Base-by-base conservation (phyloP, 257 asterid species). In the Anisodus acutangulus region DNA sequence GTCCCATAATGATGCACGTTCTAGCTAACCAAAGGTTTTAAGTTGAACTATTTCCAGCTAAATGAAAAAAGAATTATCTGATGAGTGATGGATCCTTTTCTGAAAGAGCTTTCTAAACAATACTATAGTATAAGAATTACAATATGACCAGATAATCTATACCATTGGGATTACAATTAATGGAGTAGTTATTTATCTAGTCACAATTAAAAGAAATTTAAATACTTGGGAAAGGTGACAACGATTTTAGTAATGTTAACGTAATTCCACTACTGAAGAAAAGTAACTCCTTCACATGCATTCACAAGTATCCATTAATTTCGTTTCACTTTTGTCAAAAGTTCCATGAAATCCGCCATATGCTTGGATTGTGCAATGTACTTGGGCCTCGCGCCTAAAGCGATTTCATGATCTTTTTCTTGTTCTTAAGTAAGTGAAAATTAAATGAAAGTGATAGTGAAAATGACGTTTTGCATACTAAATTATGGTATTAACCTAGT, bases 261-360 rank as follows among this genome's bases (percentile, higher is more conserved):
- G n/a, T 71, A 45, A 4, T 19, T 1, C 45, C n/a, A 74, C 43
- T 22, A 19, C 3, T 22, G 39, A 49, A 76, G 81, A 57, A 76
- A 74, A 76, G 81, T 3, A 51, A 76, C 4, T 76, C 63, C 45
- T 76, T 51, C 81, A 76, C 81, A 26, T 76, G 81, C 63, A 22
- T 76, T 53, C 63, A 62, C 26, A 15, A 58, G 64, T 17, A 6
- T 8, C 55, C 60, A 76, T 51, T 13, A 54, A 26, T 76, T 49
- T 15, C 13, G 9, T 8, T 69, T 12, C 78, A 69, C 76, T 68
- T 31, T 64, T 17, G 57, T 22, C 43, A 76, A 76, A 51, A 26
- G 80, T 16, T 12, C 63, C 47, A 51, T 12, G 60, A 51, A 13
- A 76, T 26, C 63, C 60, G 81, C 81, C 63, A 26, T 12, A 26